Evolutionary conservation across 345 rosid genomes (phyloP).

Genomic region (Murraya koenigii): DNA sequence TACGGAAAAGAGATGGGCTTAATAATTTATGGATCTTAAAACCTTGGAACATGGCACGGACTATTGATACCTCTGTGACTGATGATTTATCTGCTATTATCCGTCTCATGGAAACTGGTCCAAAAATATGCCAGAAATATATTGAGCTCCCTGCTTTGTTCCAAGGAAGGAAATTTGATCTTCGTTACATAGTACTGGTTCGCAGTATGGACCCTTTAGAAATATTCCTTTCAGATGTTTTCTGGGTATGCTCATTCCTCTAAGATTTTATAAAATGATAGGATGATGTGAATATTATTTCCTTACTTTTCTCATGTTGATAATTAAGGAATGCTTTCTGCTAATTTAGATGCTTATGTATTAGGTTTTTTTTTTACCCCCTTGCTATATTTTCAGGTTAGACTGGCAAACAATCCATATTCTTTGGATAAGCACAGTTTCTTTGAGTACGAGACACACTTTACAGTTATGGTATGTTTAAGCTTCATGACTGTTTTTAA

Average conservation of each 20-base stretch:
- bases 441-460: slow-evolving; percentile 94
- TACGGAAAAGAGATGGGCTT: slow-evolving; percentile 54
- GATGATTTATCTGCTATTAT: slow-evolving; percentile 72
- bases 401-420: slow-evolving; percentile 82
- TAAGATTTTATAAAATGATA: background rate
- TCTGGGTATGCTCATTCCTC: slow-evolving; percentile 62
- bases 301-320: background rate
- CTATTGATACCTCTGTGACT: slow-evolving; percentile 87
- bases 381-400: slow-evolving; percentile 53
- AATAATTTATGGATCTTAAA: slow-evolving; percentile 91
- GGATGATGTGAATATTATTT: background rate
- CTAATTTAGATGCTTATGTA: slow-evolving; percentile 7
- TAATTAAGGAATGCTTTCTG: slow-evolving; percentile 1
- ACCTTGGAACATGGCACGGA: slow-evolving; percentile 99
- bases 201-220: slow-evolving; percentile 78
- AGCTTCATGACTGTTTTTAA: background rate
- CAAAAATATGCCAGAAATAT: slow-evolving; percentile 97
- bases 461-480: slow-evolving; percentile 87
- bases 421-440: slow-evolving; percentile 74
- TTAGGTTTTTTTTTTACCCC: background rate
- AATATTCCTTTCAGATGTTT: slow-evolving; percentile 69
- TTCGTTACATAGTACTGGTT: slow-evolving; percentile 75
- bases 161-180: slow-evolving; percentile 76
- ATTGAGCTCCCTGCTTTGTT: slow-evolving; percentile 91
- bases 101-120: slow-evolving; percentile 98